phyloP scores from a whole-genome alignment of 306 rosid species.

The Trichosanthes truncata region DNA sequence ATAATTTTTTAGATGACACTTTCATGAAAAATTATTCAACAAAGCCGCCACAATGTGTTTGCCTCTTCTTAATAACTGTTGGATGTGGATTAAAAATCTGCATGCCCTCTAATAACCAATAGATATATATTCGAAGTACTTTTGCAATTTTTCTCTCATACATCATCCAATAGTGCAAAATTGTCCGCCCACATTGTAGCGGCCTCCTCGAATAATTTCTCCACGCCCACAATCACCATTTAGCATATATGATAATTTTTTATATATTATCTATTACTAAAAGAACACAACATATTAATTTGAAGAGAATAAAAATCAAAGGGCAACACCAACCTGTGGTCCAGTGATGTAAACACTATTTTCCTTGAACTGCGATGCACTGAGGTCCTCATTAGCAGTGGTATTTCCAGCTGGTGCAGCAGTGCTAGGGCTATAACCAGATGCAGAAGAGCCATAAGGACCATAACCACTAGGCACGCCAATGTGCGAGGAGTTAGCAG shows the following conservation, averaged over 20 bases:
- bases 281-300: neutral
- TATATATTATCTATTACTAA: neutral
- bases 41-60: too few species aligned
- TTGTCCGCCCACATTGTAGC: too few species aligned
- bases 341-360: conserved; percentile 71
- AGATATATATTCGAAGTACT: too few species aligned
- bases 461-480: conserved; percentile 77
- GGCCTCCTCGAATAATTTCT: neutral
- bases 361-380: conserved; percentile 80
- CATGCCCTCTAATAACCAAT: too few species aligned
- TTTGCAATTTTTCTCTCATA: too few species aligned
- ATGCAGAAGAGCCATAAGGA: conserved; percentile 67
- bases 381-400: conserved; percentile 65
- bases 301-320: conserved; percentile 14
- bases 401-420: conserved; percentile 56
- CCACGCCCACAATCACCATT: neutral
- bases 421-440: conserved; percentile 74
- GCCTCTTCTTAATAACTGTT: too few species aligned
- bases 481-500: conserved; percentile 62
- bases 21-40: too few species aligned
- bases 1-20: neutral
- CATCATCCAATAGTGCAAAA: too few species aligned
- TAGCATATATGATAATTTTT: neutral
- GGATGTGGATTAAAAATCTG: too few species aligned
- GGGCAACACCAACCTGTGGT: conserved; percentile 59